Evolutionary conservation across 1,284 basidiomycete genomes (phyloP), one percentile per base, ranked within the genome.

Genomic region (Ustilago xerochloae): DNA sequence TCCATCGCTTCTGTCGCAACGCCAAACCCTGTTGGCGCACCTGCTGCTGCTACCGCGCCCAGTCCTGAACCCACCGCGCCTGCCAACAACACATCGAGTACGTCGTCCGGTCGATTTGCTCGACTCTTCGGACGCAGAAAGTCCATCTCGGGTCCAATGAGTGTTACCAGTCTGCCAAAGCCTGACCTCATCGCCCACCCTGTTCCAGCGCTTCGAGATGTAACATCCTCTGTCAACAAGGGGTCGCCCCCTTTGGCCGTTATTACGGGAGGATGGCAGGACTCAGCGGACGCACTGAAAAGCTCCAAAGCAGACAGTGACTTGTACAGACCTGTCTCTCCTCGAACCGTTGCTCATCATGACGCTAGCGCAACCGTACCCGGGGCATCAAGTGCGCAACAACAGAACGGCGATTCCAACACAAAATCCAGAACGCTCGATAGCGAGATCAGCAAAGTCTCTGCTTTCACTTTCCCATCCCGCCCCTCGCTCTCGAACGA

Each of bases 61-160:
- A 16, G 13, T 5, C 0, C 39, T 9, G 49, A 16, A 18, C 9
- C 33, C 0, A 35, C 24, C 4, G 20, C 38, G 3, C 30, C 50
- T 2, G 15, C 43, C 28, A 39, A 24, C 22, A 13, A 10, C 13
- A 13, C 41, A 24, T 24, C 58, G 13, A 45, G 48, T 48, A 22
- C 38, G 20, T 28, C 51, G 3, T n/a, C 48, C 26, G 52, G 56
- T 16, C 62, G 68, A 12, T 46, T 71, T 16, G 43, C 68, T 2
- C 53, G 63, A 12, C 33, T 71, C 26, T 71, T 71, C 26, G 58
- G 62, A 9, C 68, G 68, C 9, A 55, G 63, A 33, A 71, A 71
- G 55, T 71, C 63, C 20, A 33, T 61, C 18, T 71, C 68, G 10
- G 52, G 47, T 20, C 47, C 65, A 13, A 29, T 35, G 33, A 35